Conservation (phyloP, 495 filamentous ascomycete species). For the Penicillium coffeae region DNA sequence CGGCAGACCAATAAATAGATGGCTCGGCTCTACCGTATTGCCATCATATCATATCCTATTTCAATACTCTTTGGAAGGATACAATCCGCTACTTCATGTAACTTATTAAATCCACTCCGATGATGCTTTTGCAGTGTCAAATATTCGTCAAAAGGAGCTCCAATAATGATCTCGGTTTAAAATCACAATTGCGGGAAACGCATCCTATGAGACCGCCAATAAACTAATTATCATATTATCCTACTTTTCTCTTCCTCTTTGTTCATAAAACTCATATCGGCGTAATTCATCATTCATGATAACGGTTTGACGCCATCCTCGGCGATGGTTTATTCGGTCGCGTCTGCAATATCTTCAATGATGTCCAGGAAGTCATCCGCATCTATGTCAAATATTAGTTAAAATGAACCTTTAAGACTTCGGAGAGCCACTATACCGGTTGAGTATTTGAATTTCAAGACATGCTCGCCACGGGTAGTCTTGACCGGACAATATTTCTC, state of each 20-base stretch:
- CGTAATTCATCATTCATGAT: slow-evolving; percentile 20
- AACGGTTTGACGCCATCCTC: not conserved
- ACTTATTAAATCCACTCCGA: too few species aligned
- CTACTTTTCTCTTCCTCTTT: slow-evolving; percentile 11
- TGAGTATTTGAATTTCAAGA: slow-evolving; percentile 34
- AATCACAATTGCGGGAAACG: not conserved
- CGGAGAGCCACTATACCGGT: slow-evolving; percentile 22
- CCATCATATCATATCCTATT: too few species aligned
- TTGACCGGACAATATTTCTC: slow-evolving; percentile 46
- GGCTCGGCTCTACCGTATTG: too few species aligned
- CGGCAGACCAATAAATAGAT: too few species aligned
- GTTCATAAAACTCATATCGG: slow-evolving; percentile 18
- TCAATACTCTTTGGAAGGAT: too few species aligned
- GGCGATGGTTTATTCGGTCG: slow-evolving; percentile 1
- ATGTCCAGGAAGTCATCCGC: slow-evolving; percentile 31
- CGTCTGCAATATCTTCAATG: slow-evolving; percentile 20
- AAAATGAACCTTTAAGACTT: not conserved
- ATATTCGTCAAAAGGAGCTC: too few species aligned
- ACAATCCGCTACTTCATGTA: too few species aligned
- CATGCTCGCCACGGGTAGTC: slow-evolving; percentile 31
- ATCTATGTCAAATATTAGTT: slow-evolving; percentile 23
- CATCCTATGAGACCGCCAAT: not conserved
- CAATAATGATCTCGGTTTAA: not conserved
- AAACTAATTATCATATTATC: not conserved
- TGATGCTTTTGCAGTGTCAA: too few species aligned